Evolutionary conservation across 2,329 filamentous ascomycete genomes (phyloP).

Genomic region (Diaporthe capsici): DNA sequence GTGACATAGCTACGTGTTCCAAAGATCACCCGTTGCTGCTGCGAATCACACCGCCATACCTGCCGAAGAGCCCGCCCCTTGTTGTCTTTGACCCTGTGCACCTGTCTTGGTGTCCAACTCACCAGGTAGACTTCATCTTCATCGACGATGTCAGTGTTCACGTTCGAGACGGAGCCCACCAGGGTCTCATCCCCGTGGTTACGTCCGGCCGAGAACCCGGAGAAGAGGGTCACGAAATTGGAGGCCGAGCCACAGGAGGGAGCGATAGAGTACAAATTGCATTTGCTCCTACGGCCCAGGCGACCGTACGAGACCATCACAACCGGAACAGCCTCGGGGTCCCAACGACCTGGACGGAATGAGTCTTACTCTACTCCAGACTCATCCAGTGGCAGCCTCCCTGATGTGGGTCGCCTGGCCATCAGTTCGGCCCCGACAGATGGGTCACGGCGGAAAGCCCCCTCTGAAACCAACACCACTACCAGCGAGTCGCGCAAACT

Average conservation of each 20-base stretch:
- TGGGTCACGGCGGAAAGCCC: constrained; percentile 17
- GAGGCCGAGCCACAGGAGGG: constrained; percentile 94
- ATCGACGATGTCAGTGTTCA: constrained; percentile 93
- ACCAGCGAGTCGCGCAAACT: constrained; percentile 82
- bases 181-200: constrained; percentile 94
- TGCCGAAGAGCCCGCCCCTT: neutral
- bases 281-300: constrained; percentile 86
- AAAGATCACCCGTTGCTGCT: constrained; percentile 16
- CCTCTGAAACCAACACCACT: constrained; percentile 35
- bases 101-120: neutral
- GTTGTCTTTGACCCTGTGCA: neutral
- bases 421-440: constrained; percentile 26
- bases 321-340: constrained; percentile 58
- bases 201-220: constrained; percentile 63
- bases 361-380: neutral
- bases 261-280: constrained; percentile 96
- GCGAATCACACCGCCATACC: constrained; percentile 33
- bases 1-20: constrained; percentile 26
- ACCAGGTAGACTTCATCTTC: neutral
- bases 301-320: constrained; percentile 76
- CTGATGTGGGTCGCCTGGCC: constrained; percentile 49
- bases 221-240: constrained; percentile 75
- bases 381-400: constrained; percentile 8
- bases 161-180: constrained; percentile 89
- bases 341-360: constrained; percentile 30